Evolutionary conservation across 1,139 yeast species (phyloP), one percentile per base, ranked within the genome.

Genomic region (Zygosaccharomyces sapae): DNA sequence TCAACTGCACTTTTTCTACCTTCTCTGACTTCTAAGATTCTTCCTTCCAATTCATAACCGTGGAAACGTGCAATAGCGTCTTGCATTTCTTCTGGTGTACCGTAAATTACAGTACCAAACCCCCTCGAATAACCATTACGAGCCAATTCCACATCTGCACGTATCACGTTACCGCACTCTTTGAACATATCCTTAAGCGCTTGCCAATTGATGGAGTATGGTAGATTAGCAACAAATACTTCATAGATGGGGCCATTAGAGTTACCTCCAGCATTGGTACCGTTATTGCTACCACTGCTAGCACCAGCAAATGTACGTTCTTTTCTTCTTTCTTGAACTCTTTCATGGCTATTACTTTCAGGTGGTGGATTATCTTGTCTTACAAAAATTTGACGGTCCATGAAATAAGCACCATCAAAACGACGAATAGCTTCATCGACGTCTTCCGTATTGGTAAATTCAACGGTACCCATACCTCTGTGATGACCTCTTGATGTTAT

Each of bases 381-480:
- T 6, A 92, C 95, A 70, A 86, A 90, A 40, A 92, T 85, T 58
- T 81, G 83, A 65, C 98, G 81, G n/a, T 92, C 96, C 63, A 75
- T 72, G 56, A 84, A 78, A 43, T 73, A 75, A 30, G 79, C 74
- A 62, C 86, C 85, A 67, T 87, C 86, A 61, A 77, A 83, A 56
- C 79, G 75, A 46, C 73, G 71, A 55, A 92, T 88, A 19, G 97
- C 97, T 33, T 72, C 75, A 47, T 75, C 77, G 2, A 90, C 97
- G 49, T 81, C 87, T 19, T 78, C 83, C 48, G 76, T 73, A 44
- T 74, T 73, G 10, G 81, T 73, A 62, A 85, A 92, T 67, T 92
- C 97, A 36, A 92, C 97, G 13, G 96, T 87, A 44, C 90, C 94
- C 92, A 83, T 85, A 54, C 98, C 90, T 71, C 94, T 74, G 67